A percentile compares a stretch with the other conserved stretches of the same genome.
phyloP scores from a whole-genome alignment of 768 basidiomycete genomes.

The Aureoboletus auriporus region DNA sequence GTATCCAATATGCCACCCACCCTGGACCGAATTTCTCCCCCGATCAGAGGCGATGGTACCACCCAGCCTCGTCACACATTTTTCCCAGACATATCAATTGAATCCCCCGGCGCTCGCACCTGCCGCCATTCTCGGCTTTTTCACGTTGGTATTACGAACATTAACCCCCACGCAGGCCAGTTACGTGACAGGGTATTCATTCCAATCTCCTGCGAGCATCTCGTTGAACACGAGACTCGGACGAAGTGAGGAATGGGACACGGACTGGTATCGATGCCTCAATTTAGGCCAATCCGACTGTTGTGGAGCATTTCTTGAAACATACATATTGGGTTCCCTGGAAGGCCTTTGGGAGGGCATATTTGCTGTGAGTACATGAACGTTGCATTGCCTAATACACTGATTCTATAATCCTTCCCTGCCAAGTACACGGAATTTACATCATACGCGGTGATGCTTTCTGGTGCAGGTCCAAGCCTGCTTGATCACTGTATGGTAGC shows the following conservation, averaged over 20 bases:
- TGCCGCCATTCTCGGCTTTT: conserved; percentile 69
- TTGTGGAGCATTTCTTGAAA: conserved; percentile 35
- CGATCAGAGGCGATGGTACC: conserved; percentile 18
- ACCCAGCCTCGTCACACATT: conserved; percentile 33
- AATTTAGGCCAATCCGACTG: conserved; percentile 32
- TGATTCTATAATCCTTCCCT: neutral
- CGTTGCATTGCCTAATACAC: neutral
- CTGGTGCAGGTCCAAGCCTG: conserved; percentile 58
- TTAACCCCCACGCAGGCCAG: conserved; percentile 2
- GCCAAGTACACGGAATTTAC: conserved; percentile 78
- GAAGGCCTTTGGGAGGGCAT: conserved; percentile 80
- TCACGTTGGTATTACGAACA: conserved; percentile 43
- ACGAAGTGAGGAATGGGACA: conserved; percentile 58
- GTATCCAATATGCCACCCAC: conserved; percentile 57
- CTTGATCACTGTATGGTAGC: conserved; percentile 76
- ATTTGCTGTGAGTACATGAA: conserved; percentile 55
- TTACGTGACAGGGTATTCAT: neutral
- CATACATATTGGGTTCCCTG: conserved; percentile 62
- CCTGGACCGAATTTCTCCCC: conserved; percentile 58
- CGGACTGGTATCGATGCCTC: conserved; percentile 63
- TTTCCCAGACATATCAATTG: conserved; percentile 43
- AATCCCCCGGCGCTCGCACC: conserved; percentile 59
- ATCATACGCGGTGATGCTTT: conserved; percentile 74
- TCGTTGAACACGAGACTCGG: conserved; percentile 6
- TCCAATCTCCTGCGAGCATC: conserved; percentile 14